phyloP scores from a whole-genome alignment of 164 flowering plant genomes.

The Tinospora cordifolia region DNA sequence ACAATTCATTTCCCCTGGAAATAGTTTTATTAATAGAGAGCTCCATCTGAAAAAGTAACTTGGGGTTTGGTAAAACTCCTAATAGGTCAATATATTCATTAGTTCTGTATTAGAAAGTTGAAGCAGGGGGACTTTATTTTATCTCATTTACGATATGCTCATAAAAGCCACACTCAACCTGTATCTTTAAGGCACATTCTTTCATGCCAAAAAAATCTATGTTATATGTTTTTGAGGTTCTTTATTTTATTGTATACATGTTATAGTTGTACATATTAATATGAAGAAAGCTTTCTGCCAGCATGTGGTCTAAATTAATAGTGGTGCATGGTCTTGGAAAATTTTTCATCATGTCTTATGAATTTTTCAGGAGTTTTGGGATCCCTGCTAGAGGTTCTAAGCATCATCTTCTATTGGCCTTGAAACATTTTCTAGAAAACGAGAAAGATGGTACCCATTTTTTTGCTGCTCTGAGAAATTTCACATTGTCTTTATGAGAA shows the following conservation, averaged over 20 bases:
- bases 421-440: slow-evolving; percentile 42
- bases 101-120: not conserved
- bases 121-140: not conserved
- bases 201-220: not conserved
- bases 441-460: slow-evolving; percentile 29
- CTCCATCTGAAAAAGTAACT: no score
- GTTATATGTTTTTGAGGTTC: not conserved
- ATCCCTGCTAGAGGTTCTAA: slow-evolving; percentile 73
- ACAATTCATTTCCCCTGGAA: no score
- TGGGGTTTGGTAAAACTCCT: no score
- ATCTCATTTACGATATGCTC: not conserved
- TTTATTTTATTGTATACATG: not conserved
- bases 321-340: not conserved
- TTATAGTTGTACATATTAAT: not conserved
- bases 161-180: not conserved
- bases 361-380: slow-evolving; percentile 53
- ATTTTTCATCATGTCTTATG: not conserved
- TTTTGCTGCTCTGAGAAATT: not conserved
- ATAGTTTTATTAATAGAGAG: no score
- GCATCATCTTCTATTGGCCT: slow-evolving; percentile 50
- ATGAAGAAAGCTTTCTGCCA: not conserved
- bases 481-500: not conserved
- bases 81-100: no score
- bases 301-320: not conserved
- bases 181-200: not conserved